Base-by-base conservation (phyloP, 345 rosid genomes). In the Salix dunnii region DNA sequence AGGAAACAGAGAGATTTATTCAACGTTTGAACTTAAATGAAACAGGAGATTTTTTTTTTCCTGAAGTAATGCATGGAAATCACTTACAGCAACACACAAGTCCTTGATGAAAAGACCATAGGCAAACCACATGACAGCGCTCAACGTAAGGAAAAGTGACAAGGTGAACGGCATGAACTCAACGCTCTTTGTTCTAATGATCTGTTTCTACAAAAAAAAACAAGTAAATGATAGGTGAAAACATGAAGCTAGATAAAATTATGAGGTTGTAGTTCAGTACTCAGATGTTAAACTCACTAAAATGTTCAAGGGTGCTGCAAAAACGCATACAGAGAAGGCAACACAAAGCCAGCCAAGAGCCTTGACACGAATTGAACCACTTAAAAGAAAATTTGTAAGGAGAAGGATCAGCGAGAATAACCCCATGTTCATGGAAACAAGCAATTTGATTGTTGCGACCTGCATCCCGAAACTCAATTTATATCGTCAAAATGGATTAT, bases 291-390 rank as follows among this genome's bases (percentile, higher is more conserved):
- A 66, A 66, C 91, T 79, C 38, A 89, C 99, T 86, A 91, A 73
- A 65, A 91, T 85, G 87, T 76, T 90, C 28, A 94, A 84, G 4
- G 99, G 98, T 3, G 99, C 91, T 7, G 91, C 97, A 58, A 96
- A 96, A 14, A 96, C 98, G 27, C 84, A 68, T 4, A 92, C 90
- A 1, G 97, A 87, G 14, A 94, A 73, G 27, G 83, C 82, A 5
- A 90, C 96, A 38, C 97, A 91, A 71, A 94, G 77, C 98, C 99
- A 94, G n/a, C 98, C 98, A 7, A 93, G 85, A 55, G 90, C 86
- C 31, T 36, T n/a, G 21, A 84, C 71, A 13, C 86, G 89, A 4
- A 30, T 7, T 0, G 73, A 21, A 17, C 55, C 73, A 13, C 69
- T 74, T 9, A 87, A 68, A 20, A 80, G 62, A 53, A 86, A 92